Evolutionary conservation across 2,329 filamentous ascomycete species (phyloP), one percentile per base, ranked within the genome.

Genomic region (Capronia epimyces): DNA sequence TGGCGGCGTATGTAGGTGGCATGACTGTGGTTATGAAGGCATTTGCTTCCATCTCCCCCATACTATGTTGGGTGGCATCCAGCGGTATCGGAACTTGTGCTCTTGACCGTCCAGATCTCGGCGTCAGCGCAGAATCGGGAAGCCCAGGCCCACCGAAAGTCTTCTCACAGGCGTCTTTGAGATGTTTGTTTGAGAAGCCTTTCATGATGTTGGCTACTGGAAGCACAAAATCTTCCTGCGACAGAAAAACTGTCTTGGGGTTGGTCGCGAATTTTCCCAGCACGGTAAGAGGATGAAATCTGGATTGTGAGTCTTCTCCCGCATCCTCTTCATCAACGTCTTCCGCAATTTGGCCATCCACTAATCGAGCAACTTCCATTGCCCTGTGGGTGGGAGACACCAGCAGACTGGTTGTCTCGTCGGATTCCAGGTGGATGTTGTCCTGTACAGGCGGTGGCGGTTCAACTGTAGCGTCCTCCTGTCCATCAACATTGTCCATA

Each of bases 101-200:
- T 57, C 76, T 70, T 18, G 67, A 70, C 55, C 66, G 64, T n/a
- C 60, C 66, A 1, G 75, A 72, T 25, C 71, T 69, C 0, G 86
- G 84, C 2, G 86, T 90, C 1, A 83, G 78, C 1, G 61, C 52
- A 1, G 89, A 94, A 63, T 85, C 77, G 2, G 90, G 90, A 13
- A 97, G 72, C 0, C 83, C 81, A 2, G 70, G 69, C 0, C 91
- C 91, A 37, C 90, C 91, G 65, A 95, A 91, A 1, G 81, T 76
- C 37, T 75, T 78, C 59, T 87, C 81, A 0, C 90, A 87, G 1
- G 85, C 78, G 50, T 84, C 78, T 27, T 77, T 75, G 25, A 97
- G 74, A 64, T 98, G 93, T 50, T 82, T 85, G 37, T 83, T 80
- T 50, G 88, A 80, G 47, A 82, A 80, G 49, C 83, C 74, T 12